Evolutionary conservation across 805 yeast genomes (phyloP).

Genomic region (Kodamaea hsintzibuensis): DNA sequence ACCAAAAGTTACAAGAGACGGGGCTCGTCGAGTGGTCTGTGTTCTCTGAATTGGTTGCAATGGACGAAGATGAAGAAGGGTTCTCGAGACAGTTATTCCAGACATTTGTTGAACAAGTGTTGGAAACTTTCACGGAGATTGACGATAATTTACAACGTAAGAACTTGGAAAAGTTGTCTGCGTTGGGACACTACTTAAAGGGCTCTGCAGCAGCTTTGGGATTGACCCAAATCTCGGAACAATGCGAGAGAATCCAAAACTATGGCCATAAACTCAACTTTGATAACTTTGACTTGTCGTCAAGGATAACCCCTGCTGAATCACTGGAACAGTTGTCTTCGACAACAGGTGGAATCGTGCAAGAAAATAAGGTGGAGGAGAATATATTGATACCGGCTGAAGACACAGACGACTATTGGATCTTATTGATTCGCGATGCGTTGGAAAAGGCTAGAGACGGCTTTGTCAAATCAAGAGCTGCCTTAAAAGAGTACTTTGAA

Average conservation of each 20-base stretch:
- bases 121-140: slow-evolving; percentile 73
- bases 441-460: slow-evolving; percentile 51
- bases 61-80: slow-evolving; percentile 97
- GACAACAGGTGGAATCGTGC: slow-evolving; percentile 14
- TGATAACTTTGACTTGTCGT: slow-evolving; percentile 31
- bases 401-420: slow-evolving; percentile 36
- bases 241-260: slow-evolving; percentile 93
- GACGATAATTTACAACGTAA: slow-evolving; percentile 51
- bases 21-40: slow-evolving; percentile 88
- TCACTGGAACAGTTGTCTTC: slow-evolving; percentile 18
- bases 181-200: slow-evolving; percentile 88
- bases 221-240: slow-evolving; percentile 72
- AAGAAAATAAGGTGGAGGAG: slow-evolving; percentile 17
- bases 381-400: slow-evolving; percentile 16
- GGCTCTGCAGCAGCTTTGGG: slow-evolving; percentile 97
- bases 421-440: slow-evolving; percentile 53
- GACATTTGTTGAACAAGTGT: slow-evolving; percentile 89
- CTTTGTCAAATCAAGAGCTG: slow-evolving; percentile 49
- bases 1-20: slow-evolving; percentile 40
- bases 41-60: slow-evolving; percentile 80
- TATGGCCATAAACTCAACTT: slow-evolving; percentile 61
- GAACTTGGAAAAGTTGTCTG: slow-evolving; percentile 60
- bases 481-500: slow-evolving; percentile 55
- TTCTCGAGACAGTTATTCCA: slow-evolving; percentile 76
- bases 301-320: slow-evolving; percentile 20